Evolutionary conservation across 2,329 filamentous ascomycete genomes (phyloP).

Genomic region (Trichoderma asperellum): DNA sequence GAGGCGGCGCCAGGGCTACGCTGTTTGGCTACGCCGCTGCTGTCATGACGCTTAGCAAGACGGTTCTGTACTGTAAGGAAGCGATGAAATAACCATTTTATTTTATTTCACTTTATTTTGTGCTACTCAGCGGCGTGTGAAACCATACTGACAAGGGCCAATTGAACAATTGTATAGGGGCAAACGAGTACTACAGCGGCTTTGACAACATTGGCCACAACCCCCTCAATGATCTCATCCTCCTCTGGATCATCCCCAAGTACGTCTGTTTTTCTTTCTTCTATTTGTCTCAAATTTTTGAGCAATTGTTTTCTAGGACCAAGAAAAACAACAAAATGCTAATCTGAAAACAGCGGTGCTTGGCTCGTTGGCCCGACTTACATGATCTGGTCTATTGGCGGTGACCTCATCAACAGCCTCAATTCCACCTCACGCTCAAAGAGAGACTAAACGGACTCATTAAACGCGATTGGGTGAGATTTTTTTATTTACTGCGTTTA

Average conservation of each 20-base stretch:
- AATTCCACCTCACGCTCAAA: slow-evolving; percentile 47
- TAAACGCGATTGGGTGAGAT: neutral
- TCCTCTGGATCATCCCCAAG: slow-evolving; percentile 64
- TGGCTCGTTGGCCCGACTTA: slow-evolving; percentile 60
- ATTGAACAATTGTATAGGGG: slow-evolving; percentile 45
- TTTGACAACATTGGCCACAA: slow-evolving; percentile 65
- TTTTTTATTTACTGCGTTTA: neutral
- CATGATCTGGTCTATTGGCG: slow-evolving; percentile 55
- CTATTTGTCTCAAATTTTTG: neutral
- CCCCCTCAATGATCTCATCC: slow-evolving; percentile 46
- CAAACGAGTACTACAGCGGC: slow-evolving; percentile 59
- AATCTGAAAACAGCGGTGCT: slow-evolving; percentile 47
- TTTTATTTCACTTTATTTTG: neutral
- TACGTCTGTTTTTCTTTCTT: slow-evolving; percentile 41
- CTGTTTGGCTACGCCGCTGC: slow-evolving; percentile 57
- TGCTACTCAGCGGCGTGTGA: neutral
- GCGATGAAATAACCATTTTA: neutral
- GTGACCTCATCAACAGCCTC: slow-evolving; percentile 54
- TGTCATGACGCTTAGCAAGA: slow-evolving; percentile 66
- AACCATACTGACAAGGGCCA: neutral
- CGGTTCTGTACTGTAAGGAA: slow-evolving; percentile 60
- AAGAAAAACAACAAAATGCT: neutral
- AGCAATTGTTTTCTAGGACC: no score
- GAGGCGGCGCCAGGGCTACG: slow-evolving; percentile 50
- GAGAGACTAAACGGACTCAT: slow-evolving; percentile 42